Evolutionary conservation across 352 stramenopile genomes (phyloP).

Genomic region (Globisporangium polare): DNA sequence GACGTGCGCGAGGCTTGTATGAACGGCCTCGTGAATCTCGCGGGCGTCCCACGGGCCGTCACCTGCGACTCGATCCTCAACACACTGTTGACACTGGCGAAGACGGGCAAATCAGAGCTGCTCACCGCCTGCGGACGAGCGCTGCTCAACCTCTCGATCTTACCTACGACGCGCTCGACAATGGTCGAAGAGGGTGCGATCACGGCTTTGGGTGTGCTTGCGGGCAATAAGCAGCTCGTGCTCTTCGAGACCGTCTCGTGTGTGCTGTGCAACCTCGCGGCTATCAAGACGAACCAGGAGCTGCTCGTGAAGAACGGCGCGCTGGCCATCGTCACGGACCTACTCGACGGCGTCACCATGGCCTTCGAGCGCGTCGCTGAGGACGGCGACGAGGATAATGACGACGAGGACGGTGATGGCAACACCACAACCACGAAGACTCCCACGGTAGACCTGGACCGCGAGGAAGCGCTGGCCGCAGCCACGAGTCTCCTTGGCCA

Average conservation of each 20-base stretch:
- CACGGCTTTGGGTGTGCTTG: constrained; percentile 45
- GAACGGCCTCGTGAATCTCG: constrained; percentile 71
- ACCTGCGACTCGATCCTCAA: constrained; percentile 66
- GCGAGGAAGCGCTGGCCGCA: constrained; percentile 20
- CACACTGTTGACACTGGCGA: constrained; percentile 39
- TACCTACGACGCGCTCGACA: constrained; percentile 62
- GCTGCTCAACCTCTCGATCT: constrained; percentile 75
- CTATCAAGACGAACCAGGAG: constrained; percentile 61
- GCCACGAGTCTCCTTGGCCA: constrained; percentile 21
- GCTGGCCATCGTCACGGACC: constrained; percentile 41
- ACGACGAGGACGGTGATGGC: background rate
- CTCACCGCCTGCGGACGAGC: constrained; percentile 44
- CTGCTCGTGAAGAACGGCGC: constrained; percentile 53
- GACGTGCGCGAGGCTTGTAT: constrained; percentile 60
- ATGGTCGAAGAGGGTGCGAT: constrained; percentile 77
- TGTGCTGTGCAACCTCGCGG: constrained; percentile 57
- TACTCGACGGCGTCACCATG: constrained; percentile 27
- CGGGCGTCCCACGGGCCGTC: constrained; percentile 59
- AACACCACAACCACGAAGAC: constrained; percentile 3
- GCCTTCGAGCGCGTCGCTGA: constrained; percentile 25
- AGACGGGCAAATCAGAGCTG: constrained; percentile 25
- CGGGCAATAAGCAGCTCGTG: constrained; percentile 26
- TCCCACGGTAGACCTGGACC: background rate
- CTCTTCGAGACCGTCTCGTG: constrained; percentile 45
- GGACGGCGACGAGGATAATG: constrained; percentile 9